Conservation (phyloP, 352 stramenopile genomes). For the Thalassiosira hispida region DNA sequence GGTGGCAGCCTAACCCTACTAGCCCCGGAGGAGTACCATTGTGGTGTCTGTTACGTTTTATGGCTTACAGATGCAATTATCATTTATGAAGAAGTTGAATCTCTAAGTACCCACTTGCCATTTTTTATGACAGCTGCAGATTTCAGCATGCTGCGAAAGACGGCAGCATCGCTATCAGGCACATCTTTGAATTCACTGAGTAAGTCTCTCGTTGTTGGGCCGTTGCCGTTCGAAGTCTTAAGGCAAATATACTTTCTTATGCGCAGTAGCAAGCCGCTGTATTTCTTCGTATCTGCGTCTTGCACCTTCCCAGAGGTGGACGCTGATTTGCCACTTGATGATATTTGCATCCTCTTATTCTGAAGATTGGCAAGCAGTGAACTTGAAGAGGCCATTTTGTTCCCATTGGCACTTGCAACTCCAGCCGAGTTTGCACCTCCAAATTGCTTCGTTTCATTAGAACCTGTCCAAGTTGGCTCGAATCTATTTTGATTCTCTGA, state of each 20-base stretch:
- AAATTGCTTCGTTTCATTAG: slow-evolving; percentile 51
- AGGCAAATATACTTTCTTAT: slow-evolving; percentile 88
- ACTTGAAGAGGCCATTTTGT: slow-evolving; percentile 35
- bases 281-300: slow-evolving; percentile 62
- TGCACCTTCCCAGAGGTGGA: slow-evolving; percentile 48
- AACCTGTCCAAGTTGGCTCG: slow-evolving; percentile 71
- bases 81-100: too few species aligned
- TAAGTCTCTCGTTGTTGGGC: slow-evolving; percentile 90
- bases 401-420: not conserved
- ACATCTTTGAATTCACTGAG: slow-evolving; percentile 89
- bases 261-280: slow-evolving; percentile 68
- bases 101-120: slow-evolving; percentile 64
- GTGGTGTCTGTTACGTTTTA: too few species aligned
- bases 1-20: too few species aligned
- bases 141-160: slow-evolving; percentile 80
- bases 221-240: slow-evolving; percentile 49
- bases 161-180: slow-evolving; percentile 80
- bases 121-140: slow-evolving; percentile 66
- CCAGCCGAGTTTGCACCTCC: slow-evolving; percentile 8
- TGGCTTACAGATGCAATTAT: too few species aligned
- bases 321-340: slow-evolving; percentile 20
- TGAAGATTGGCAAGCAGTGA: slow-evolving; percentile 67
- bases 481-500: slow-evolving; percentile 53
- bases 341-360: slow-evolving; percentile 58
- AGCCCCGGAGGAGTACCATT: too few species aligned